Percentiles rank a stretch among this genome's conserved stretches.
phyloP scores from a whole-genome alignment of 1,284 basidiomycete genomes.

The Cryptococcus sp. region DNA sequence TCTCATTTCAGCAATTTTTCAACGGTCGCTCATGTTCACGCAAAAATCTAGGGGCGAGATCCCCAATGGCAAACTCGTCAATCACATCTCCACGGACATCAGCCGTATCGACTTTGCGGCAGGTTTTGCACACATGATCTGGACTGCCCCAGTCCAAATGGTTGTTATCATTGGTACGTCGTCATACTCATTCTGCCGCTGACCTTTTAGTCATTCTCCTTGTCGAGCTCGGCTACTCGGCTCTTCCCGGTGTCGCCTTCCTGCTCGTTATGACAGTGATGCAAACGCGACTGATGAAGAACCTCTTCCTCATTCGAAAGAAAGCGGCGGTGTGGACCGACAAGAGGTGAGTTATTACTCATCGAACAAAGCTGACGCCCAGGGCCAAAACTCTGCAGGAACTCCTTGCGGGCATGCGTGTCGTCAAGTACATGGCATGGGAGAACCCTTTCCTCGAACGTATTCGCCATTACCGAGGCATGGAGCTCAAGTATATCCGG shows the following conservation, averaged over 20 bases:
- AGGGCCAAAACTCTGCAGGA: slow-evolving; percentile 58
- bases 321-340: slow-evolving; percentile 86
- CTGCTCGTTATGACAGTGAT: slow-evolving; percentile 66
- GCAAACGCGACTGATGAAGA: slow-evolving; percentile 73
- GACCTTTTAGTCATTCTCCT: slow-evolving; percentile 50
- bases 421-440: slow-evolving; percentile 74
- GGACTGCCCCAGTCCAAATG: slow-evolving; percentile 64
- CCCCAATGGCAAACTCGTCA: slow-evolving; percentile 73
- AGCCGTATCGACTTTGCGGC: slow-evolving; percentile 82
- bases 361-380: not conserved
- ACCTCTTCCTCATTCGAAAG: slow-evolving; percentile 67
- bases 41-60: slow-evolving; percentile 79
- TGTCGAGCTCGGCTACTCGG: slow-evolving; percentile 56
- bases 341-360: slow-evolving; percentile 31
- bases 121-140: slow-evolving; percentile 69
- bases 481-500: slow-evolving; percentile 78
- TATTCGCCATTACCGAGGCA: slow-evolving; percentile 67
- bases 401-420: slow-evolving; percentile 78
- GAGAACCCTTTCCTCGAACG: slow-evolving; percentile 65
- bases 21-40: slow-evolving; percentile 72
- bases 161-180: slow-evolving; percentile 32
- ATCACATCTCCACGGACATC: slow-evolving; percentile 86
- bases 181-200: not conserved
- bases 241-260: slow-evolving; percentile 61
- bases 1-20: slow-evolving; percentile 85